Conservation (phyloP, 164 flowering plant genomes). For the Magnolia officinalis region DNA sequence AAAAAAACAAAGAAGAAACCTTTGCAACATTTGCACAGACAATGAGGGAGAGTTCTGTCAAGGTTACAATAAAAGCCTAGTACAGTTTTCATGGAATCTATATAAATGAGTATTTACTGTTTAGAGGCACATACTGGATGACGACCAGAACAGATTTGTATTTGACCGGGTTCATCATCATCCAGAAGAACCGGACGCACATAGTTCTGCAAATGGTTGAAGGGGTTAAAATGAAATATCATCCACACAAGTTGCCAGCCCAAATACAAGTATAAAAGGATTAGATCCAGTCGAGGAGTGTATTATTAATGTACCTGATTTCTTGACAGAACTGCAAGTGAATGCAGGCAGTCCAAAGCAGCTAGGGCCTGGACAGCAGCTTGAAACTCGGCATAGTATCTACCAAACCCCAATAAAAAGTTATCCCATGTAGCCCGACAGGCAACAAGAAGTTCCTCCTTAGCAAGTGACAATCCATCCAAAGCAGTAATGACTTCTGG, state of each 20-base stretch:
- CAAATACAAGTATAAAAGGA: neutral
- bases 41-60: too few species aligned
- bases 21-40: too few species aligned
- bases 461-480: constrained; percentile 62
- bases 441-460: constrained; percentile 61
- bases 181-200: constrained; percentile 70
- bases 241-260: neutral
- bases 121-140: constrained; percentile 69
- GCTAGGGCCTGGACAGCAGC: constrained; percentile 92
- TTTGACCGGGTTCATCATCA: constrained; percentile 75
- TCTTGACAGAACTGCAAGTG: constrained; percentile 79
- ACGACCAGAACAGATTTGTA: constrained; percentile 64
- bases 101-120: neutral
- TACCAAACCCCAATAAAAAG: constrained; percentile 56
- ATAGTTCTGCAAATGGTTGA: constrained; percentile 54
- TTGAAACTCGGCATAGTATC: constrained; percentile 71
- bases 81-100: neutral
- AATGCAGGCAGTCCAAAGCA: constrained; percentile 77
- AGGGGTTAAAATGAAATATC: neutral
- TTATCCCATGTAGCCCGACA: constrained; percentile 74
- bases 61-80: too few species aligned
- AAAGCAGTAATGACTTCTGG: constrained; percentile 73
- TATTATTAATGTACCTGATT: constrained; percentile 47
- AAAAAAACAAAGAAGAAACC: too few species aligned
- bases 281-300: neutral